Base-by-base conservation (phyloP, 345 rosid genomes). In the Raphanus sativus region DNA sequence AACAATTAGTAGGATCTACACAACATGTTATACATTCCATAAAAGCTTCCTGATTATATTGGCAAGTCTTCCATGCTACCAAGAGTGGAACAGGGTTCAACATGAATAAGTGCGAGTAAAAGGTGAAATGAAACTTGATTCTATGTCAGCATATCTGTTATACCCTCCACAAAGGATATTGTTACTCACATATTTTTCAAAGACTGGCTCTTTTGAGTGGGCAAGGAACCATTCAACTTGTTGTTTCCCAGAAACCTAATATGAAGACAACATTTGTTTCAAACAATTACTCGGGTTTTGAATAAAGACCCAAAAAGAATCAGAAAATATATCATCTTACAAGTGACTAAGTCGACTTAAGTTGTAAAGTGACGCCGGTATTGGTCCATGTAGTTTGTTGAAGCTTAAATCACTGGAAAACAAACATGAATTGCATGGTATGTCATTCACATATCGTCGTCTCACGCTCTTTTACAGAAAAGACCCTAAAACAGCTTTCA, bases 131-230 rank as follows among this genome's bases (percentile, higher is more conserved):
- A 52, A 52, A 52, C 26, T 28, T 25, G 54, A 32, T 21, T 54
- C 4, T 24, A 32, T 48, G 17, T 62, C 16, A 50, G 50, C 17
- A 54, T 32, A 70, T 50, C 21, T 76, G 15, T 54, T 63, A 25
- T 42, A 3, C 69, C 50, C 15, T 76, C 40, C 3, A 30, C 2
- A n/a, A 8, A 29, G 29, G 40, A 54, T 68, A 38, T 62, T 69
- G 56, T 28, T 6, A 81, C 97, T 83, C 76, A 90, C 97, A 92
- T 82, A 73, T 83, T 85, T 48, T 5, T 59, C 72, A 92, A 90
- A 36, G 77, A 61, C 50, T 84, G 24, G 17, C 75, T 81, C 69
- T 86, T 92, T 48, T 62, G 75, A 68, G 72, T 50, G 16, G 97
- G 92, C 55, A 93, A 84, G 15, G 85, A 64, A 68, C 92, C 95